Base-by-base conservation (phyloP, 106 monocot genomes). In the Phalaenopsis aphrodite region DNA sequence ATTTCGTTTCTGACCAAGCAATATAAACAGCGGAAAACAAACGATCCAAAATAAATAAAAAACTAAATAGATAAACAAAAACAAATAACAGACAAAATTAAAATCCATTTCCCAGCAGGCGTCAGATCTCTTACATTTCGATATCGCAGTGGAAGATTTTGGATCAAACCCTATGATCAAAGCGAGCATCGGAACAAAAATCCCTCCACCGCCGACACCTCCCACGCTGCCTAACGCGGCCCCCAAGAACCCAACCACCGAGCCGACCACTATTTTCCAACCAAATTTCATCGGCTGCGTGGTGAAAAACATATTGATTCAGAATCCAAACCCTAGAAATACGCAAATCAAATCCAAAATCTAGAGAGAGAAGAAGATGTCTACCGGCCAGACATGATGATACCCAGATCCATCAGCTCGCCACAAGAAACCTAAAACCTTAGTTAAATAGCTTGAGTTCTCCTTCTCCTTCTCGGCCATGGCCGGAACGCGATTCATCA, bases 121-220 rank as follows among this genome's bases (percentile, higher is more conserved):
- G 45, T 8, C 7, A 47, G 77, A 71, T 5, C 14, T 5, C 82
- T 85, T 82, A 94, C 94, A 92, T 85, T 94, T 92, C 30, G 94
- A 94, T 4, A 94, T 65, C 4, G 94, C 91, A 2, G 92, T 89
- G 0, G 94, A 92, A 19, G 94, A 92, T 69, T 94, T 94, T 9
- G 94, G 88, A 81, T 94, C 92, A 39, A 94, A 94, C 45, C 94
- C 92, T 41, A 94, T 74, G 42, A 94, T 88, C 77, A 94, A 72
- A 45, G 94, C 83, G 11, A 94, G 83, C 94, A 92, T 94, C 9
- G 94, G 94, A 73, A 94, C 92, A 77, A 85, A 94, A 84, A 89
- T 91, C 45, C 91, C 91, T 15, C 88, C 89, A 2, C 91, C 89
- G 5, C 94, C 94, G 41, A 94, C 91, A 2, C 91, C 94, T 16